phyloP scores from a whole-genome alignment of 1,284 basidiomycete genomes.

The Calocybe gambosa region DNA sequence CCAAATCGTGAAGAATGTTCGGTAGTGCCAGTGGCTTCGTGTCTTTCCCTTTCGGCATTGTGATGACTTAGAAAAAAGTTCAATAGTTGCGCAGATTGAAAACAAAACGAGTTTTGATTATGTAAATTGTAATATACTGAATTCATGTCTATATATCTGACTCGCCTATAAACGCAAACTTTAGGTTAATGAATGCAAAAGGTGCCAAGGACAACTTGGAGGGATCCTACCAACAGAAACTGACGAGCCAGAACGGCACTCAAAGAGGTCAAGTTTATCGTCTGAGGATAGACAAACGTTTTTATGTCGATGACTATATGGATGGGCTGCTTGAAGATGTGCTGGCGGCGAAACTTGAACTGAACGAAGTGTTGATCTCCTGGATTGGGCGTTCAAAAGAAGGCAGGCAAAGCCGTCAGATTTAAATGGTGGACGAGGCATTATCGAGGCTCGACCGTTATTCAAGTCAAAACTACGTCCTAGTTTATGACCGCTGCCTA shows the following conservation, averaged over 20 bases:
- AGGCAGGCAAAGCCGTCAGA: conserved; percentile 35
- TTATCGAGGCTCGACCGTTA: not conserved
- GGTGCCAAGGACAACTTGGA: too few relatives aligned
- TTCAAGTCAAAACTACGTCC: not conserved
- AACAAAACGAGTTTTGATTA: too few relatives aligned
- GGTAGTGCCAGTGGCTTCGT: conserved; percentile 50
- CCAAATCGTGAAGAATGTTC: conserved; percentile 65
- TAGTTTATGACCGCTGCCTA: not conserved
- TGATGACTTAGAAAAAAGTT: not conserved
- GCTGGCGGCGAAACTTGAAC: conserved; percentile 11
- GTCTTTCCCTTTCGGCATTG: conserved; percentile 33
- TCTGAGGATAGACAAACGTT: conserved; percentile 32
- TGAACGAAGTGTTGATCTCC: conserved; percentile 32
- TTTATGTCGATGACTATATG: not conserved
- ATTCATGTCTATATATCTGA: too few relatives aligned
- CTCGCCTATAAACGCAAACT: too few relatives aligned
- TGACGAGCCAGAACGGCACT: conserved; percentile 29
- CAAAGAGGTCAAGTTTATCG: conserved; percentile 47
- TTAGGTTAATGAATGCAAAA: too few relatives aligned
- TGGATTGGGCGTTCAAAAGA: conserved; percentile 38
- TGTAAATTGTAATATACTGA: too few relatives aligned
- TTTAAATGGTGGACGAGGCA: not conserved
- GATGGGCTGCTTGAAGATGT: not conserved
- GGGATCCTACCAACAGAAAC: conserved; percentile 5
- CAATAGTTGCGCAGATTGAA: too few relatives aligned